These are phyloP conservation scores for Fusarium pseudograminearum DNA, from an alignment of 2,329 filamentous ascomycete species.

Conservation along the genomic window DNA sequence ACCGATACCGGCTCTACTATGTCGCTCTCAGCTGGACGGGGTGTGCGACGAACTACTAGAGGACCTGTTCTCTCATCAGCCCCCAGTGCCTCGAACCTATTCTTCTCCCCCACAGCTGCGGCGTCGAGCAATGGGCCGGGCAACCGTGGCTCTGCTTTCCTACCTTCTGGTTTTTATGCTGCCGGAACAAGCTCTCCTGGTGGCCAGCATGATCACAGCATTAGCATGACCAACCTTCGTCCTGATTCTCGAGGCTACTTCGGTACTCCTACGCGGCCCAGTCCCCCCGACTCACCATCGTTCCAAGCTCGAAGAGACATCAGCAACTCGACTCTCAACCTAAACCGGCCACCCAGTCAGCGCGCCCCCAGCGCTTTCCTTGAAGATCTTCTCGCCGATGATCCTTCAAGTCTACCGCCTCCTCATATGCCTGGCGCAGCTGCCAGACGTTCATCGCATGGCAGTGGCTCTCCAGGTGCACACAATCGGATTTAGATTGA, in stretches of 20 bases:
- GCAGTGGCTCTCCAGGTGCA: slow-evolving; percentile 36
- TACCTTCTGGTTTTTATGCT: slow-evolving; percentile 93
- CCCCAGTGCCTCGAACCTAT: slow-evolving; percentile 77
- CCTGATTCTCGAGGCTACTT: slow-evolving; percentile 68
- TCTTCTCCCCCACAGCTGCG: slow-evolving; percentile 93
- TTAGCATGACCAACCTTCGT: slow-evolving; percentile 71
- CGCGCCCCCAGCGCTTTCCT: slow-evolving; percentile 89
- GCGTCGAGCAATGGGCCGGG: slow-evolving; percentile 71
- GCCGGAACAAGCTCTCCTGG: slow-evolving; percentile 68
- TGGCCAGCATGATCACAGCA: slow-evolving; percentile 63
- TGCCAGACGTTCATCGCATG: slow-evolving; percentile 42
- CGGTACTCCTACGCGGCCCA: slow-evolving; percentile 58
- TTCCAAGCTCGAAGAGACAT: slow-evolving; percentile 62
- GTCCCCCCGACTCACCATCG: slow-evolving; percentile 74
- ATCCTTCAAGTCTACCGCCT: slow-evolving; percentile 66
- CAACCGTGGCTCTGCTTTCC: slow-evolving; percentile 80
- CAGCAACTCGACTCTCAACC: slow-evolving; percentile 75
- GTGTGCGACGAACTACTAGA: slow-evolving; percentile 64
- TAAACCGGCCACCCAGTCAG: slow-evolving; percentile 70
- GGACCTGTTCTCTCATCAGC: slow-evolving; percentile 66
- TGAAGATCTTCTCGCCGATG: slow-evolving; percentile 88
- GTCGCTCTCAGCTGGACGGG: slow-evolving; percentile 63
- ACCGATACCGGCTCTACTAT: slow-evolving; percentile 68
- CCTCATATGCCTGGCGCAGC: slow-evolving; percentile 52
- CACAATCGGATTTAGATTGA: slow-evolving; percentile 46